phyloP scores from a whole-genome alignment of 805 yeast genomes.

The Geotrichum ghanense region DNA sequence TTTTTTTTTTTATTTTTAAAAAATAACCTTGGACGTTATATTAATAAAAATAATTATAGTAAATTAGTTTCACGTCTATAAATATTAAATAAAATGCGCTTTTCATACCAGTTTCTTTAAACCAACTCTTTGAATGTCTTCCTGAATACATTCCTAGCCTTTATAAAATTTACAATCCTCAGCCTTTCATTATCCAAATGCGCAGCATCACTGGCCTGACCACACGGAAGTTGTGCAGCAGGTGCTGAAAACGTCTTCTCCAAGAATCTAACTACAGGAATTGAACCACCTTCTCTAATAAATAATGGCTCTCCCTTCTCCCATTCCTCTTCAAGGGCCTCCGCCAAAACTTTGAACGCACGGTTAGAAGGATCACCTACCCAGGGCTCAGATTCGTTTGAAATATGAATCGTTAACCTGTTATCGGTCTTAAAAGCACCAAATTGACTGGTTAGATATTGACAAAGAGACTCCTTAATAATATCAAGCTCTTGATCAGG shows the following conservation, averaged over 20 bases:
- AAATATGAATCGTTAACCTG: slow-evolving; percentile 44
- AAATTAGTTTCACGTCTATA: too few species aligned
- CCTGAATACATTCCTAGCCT: slow-evolving; percentile 47
- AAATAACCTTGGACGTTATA: too few species aligned
- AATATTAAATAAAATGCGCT: too few species aligned
- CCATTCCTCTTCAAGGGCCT: slow-evolving; percentile 65
- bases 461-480: slow-evolving; percentile 40
- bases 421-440: slow-evolving; percentile 45
- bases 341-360: slow-evolving; percentile 56
- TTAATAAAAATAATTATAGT: too few species aligned
- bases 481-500: slow-evolving; percentile 69
- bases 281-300: slow-evolving; percentile 94
- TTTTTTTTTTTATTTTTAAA: too few species aligned
- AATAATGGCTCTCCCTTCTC: slow-evolving; percentile 58
- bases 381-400: slow-evolving; percentile 94
- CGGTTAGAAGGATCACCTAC: slow-evolving; percentile 72
- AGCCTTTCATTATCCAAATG: slow-evolving; percentile 82
- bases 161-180: slow-evolving; percentile 65
- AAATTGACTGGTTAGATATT: slow-evolving; percentile 40
- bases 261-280: slow-evolving; percentile 76
- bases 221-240: slow-evolving; percentile 94
- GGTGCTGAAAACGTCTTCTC: slow-evolving; percentile 77
- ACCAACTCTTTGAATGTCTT: slow-evolving; percentile 11
- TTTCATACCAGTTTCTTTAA: too few species aligned
- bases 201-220: slow-evolving; percentile 90